phyloP scores from a whole-genome alignment of 176 grass and related monocot genomes.

The Guadua angustifolia region DNA sequence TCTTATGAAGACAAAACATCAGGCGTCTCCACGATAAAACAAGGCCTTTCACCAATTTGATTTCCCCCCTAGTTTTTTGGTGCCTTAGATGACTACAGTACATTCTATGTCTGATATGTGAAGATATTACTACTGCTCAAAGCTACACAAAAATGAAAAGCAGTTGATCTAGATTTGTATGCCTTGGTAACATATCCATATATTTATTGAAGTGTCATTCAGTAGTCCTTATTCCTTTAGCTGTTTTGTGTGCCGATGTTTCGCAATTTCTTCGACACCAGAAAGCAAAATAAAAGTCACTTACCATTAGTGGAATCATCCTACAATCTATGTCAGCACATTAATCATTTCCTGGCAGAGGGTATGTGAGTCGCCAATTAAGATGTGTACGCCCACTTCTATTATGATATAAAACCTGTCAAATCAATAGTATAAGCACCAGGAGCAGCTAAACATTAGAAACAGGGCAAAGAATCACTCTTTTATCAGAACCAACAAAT shows the following conservation, averaged over 20 bases:
- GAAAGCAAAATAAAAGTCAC: slow-evolving; percentile 30
- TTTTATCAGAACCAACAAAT: slow-evolving; percentile 16
- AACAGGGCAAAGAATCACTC: slow-evolving; percentile 10
- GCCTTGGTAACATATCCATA: slow-evolving; percentile 34
- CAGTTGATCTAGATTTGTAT: slow-evolving; percentile 7
- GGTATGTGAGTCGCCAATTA: slow-evolving; percentile 79
- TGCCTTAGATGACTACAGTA: slow-evolving; percentile 19
- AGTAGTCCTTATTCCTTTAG: slow-evolving; percentile 28
- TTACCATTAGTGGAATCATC: slow-evolving; percentile 38
- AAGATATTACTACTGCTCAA: slow-evolving; percentile 27
- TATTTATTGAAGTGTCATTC: slow-evolving; percentile 50
- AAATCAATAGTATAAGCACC: slow-evolving; percentile 40
- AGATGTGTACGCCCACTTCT: slow-evolving; percentile 53
- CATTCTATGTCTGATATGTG: slow-evolving; percentile 6
- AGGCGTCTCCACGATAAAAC: slow-evolving; percentile 47
- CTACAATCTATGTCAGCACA: slow-evolving; percentile 37
- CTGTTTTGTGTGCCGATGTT: not conserved
- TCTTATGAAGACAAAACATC: slow-evolving; percentile 60
- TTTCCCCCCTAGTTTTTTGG: slow-evolving; percentile 33
- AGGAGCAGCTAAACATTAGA: slow-evolving; percentile 28
- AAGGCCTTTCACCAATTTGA: slow-evolving; percentile 60
- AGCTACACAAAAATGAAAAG: slow-evolving; percentile 29
- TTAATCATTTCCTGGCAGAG: slow-evolving; percentile 62
- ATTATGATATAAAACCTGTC: slow-evolving; percentile 85
- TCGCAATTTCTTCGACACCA: slow-evolving; percentile 12